These are phyloP conservation scores for Biancaea sappan DNA, from an alignment of 306 rosid species.

Conservation along the genomic window DNA sequence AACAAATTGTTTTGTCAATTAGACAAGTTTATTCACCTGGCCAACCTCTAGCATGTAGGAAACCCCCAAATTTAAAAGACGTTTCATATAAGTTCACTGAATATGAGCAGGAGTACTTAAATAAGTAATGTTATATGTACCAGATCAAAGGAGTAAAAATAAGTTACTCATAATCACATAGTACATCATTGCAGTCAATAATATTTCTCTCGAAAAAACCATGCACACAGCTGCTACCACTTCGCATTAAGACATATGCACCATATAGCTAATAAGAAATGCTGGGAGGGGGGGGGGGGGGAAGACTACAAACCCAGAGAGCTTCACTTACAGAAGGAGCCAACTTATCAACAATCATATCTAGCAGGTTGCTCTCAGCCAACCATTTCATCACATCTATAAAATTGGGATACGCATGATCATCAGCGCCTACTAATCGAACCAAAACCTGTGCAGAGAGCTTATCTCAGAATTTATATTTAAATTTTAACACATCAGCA, in stretches of 20 bases:
- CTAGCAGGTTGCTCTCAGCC: slow-evolving; percentile 93
- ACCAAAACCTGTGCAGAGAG: slow-evolving; percentile 76
- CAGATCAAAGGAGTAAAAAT: background rate
- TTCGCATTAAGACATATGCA: slow-evolving; percentile 2
- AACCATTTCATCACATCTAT: slow-evolving; percentile 95
- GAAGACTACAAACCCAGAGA: slow-evolving; percentile 25
- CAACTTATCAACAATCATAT: slow-evolving; percentile 92
- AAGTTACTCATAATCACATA: background rate
- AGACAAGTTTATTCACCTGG: slow-evolving; percentile 12
- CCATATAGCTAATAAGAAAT: slow-evolving; percentile 17
- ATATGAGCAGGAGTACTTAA: background rate
- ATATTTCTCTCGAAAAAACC: background rate
- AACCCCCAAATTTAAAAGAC: slow-evolving; percentile 2
- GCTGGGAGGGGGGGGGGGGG: background rate
- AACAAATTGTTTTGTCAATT: background rate
- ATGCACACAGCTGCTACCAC: background rate
- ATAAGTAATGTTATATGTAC: background rate
- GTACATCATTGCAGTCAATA: background rate
- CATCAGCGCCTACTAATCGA: slow-evolving; percentile 91
- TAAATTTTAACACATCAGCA: slow-evolving; percentile 1
- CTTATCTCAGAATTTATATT: slow-evolving; percentile 31
- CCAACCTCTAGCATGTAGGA: slow-evolving; percentile 1
- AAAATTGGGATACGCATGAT: slow-evolving; percentile 91
- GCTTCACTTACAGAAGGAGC: slow-evolving; percentile 76
- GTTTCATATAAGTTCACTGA: slow-evolving; percentile 26